Evolutionary conservation across 148 eudicot genomes (phyloP), one percentile per base, ranked within the genome.

Genomic region (Rhododendron mucronatum): DNA sequence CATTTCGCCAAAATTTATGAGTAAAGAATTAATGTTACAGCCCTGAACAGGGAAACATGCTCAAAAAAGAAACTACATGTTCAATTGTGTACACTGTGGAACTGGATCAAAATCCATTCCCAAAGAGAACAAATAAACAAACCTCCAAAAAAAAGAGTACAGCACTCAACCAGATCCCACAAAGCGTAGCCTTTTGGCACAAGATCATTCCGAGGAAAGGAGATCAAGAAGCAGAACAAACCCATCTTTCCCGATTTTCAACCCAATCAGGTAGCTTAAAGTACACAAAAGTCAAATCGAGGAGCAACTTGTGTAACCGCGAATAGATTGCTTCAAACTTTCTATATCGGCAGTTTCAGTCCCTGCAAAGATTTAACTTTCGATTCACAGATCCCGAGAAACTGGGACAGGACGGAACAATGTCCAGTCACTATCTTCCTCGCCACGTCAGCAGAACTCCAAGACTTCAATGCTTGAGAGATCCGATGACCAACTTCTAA

Each of bases 401-500:
- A 93, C 82, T 93, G 92, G 2, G 91, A 86, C 82, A 95, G 83
- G 39, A 90, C 80, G 15, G 87, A 87, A 33, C 80, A 86, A 77
- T 94, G 98, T 65, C 94, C 93, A 57, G 86, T 88, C 23, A 89
- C 51, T 78, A 90, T 88, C 85, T 92, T 95, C 87, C 95, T 92
- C 26, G 88, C 91, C 45, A 94, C 92, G 51, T 92, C 98, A n/a
- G 81, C 88, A 71, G 93, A 93, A 89, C 83, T 88, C 98, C 98
- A 97, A 61, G 94, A 90, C 84, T 89, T 93, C 57, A 94, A 48
- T 28, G 94, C 93, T 83, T 88, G 91, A 80, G 87, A 85, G 80
- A 95, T 92, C 79, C 93, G 90, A 82, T 91, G 90, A 75, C 99
- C 98, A 77, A 95, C 86, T 80, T 92, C 95, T 80, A 81, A 88